phyloP scores from a whole-genome alignment of 371 early-diverging fungal genomes.

The Mortierella sp. region DNA sequence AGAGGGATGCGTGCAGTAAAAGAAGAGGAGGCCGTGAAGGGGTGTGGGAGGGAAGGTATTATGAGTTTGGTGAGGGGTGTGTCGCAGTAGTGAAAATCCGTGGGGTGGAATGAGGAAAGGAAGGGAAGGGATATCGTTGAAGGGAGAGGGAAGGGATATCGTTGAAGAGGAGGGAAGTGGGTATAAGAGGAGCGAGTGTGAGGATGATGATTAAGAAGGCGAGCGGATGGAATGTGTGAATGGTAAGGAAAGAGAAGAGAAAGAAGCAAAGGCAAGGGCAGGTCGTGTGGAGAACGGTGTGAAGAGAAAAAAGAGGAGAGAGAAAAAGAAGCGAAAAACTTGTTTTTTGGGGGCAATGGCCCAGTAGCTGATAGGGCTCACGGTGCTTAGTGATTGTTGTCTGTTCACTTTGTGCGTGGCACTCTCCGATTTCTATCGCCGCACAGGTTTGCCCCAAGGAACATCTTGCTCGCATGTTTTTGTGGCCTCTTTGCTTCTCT shows the following conservation, averaged over 20 bases:
- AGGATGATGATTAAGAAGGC: neutral
- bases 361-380: neutral
- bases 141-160: neutral
- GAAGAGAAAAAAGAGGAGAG: neutral
- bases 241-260: neutral
- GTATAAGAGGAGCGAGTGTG: conserved; percentile 6
- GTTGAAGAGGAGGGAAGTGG: neutral
- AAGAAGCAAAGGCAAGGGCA: neutral
- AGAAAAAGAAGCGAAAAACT: neutral
- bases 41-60: neutral
- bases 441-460: conserved; percentile 4
- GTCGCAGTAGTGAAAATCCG: neutral
- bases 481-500: neutral
- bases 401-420: conserved; percentile 16
- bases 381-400: neutral
- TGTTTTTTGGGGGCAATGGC: conserved; percentile 12
- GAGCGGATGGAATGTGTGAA: neutral
- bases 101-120: neutral
- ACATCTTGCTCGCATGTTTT: neutral
- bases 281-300: neutral
- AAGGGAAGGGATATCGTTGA: neutral
- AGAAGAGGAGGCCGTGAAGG: neutral
- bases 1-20: neutral
- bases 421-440: neutral
- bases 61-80: neutral